Percentiles rank a stretch among this genome's conserved stretches.
Evolutionary conservation across 2,329 filamentous ascomycete species (phyloP).

Genomic region (Penicillium paneum): DNA sequence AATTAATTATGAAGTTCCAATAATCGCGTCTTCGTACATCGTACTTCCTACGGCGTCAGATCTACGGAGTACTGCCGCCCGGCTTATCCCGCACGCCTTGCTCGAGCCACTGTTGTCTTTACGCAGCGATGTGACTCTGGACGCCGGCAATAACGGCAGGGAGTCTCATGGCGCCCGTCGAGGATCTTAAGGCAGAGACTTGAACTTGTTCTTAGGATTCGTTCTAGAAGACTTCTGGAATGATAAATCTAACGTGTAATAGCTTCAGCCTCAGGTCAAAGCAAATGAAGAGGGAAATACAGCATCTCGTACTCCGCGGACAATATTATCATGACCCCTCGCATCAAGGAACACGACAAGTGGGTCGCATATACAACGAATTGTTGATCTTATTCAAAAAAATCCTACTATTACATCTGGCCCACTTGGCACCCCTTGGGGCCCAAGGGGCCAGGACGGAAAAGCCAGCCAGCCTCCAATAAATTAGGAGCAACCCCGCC

Average conservation of each 20-base stretch:
- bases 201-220: neutral
- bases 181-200: neutral
- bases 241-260: no score
- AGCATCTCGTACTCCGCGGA: neutral
- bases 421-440: slow-evolving; percentile 9
- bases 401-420: neutral
- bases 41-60: neutral
- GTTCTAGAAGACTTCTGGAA: neutral
- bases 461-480: neutral
- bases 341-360: neutral
- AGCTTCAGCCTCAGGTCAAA: neutral
- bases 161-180: neutral
- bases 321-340: neutral
- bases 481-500: slow-evolving; percentile 5
- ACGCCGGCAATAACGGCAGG: neutral
- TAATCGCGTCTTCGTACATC: neutral
- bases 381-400: neutral
- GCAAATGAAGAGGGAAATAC: neutral
- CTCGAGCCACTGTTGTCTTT: neutral
- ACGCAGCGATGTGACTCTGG: neutral
- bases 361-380: neutral
- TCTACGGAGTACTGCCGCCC: neutral
- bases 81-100: neutral
- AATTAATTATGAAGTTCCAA: neutral
- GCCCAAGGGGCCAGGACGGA: slow-evolving; percentile 2